These are phyloP conservation scores for Dendrobium officinale DNA, from an alignment of 106 monocot genomes.

Conservation along the genomic window DNA sequence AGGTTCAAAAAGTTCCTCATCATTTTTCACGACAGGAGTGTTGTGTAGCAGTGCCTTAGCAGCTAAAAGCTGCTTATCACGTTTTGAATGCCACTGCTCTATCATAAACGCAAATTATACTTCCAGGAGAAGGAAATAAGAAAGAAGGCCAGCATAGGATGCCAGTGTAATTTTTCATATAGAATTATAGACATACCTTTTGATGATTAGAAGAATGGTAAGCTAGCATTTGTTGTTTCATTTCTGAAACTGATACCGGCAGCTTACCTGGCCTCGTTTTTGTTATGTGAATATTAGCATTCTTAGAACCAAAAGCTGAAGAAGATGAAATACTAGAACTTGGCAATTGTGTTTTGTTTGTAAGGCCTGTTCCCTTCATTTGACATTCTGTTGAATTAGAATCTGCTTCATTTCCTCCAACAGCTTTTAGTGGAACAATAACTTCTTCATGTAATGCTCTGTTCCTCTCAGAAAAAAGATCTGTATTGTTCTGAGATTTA, in stretches of 20 bases:
- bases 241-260: constrained; percentile 14
- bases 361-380: background rate
- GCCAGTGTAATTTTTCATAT: background rate
- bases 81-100: constrained; percentile 32
- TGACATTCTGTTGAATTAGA: background rate
- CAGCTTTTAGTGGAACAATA: background rate
- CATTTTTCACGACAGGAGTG: constrained; percentile 21
- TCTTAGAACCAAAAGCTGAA: background rate
- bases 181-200: constrained; percentile 6
- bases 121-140: background rate
- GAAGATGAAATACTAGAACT: background rate
- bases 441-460: background rate
- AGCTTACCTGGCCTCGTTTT: constrained; percentile 8
- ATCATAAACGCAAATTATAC: background rate
- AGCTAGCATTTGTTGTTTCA: constrained; percentile 11
- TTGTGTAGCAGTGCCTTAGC: constrained; percentile 41
- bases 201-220: constrained; percentile 16
- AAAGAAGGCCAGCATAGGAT: background rate
- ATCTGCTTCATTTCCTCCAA: too few species aligned
- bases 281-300: background rate
- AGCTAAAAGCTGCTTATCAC: constrained; percentile 40
- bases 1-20: constrained; percentile 39
- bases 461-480: background rate
- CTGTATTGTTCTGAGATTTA: background rate
- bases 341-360: background rate